Evolutionary conservation across 768 basidiomycete genomes (phyloP).

Genomic region (Kwoniella europaea): DNA sequence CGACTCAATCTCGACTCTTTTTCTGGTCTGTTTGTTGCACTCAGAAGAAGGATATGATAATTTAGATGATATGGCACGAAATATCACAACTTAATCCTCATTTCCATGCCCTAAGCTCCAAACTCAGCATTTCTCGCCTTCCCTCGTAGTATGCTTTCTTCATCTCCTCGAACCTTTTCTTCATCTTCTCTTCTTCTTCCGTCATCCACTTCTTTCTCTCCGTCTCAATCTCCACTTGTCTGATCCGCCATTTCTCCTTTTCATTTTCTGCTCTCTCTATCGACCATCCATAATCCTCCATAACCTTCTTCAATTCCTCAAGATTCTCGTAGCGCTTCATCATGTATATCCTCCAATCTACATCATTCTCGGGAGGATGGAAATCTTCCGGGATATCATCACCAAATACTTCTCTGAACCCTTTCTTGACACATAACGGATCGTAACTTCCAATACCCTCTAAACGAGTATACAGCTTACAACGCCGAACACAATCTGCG

Average conservation of each 20-base stretch:
- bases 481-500: slow-evolving; percentile 19
- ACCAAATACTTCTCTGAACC: slow-evolving; percentile 9
- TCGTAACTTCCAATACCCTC: background rate
- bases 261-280: slow-evolving; percentile 10
- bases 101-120: too few species aligned
- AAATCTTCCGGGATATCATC: background rate
- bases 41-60: background rate
- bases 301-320: slow-evolving; percentile 1
- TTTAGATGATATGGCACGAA: background rate
- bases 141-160: background rate
- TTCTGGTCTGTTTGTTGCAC: background rate
- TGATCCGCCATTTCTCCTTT: background rate
- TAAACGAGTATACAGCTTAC: slow-evolving; percentile 20
- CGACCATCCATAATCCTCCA: slow-evolving; percentile 5
- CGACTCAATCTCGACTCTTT: background rate
- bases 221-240: background rate
- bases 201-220: background rate
- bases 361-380: background rate
- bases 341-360: slow-evolving; percentile 10
- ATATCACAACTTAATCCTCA: background rate
- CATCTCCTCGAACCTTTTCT: background rate
- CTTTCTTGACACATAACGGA: background rate
- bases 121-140: too few species aligned
- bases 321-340: slow-evolving; percentile 5
- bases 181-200: background rate